These are phyloP conservation scores for Inonotus hispidus DNA, from an alignment of 1,284 basidiomycete species.

Conservation along the genomic window DNA sequence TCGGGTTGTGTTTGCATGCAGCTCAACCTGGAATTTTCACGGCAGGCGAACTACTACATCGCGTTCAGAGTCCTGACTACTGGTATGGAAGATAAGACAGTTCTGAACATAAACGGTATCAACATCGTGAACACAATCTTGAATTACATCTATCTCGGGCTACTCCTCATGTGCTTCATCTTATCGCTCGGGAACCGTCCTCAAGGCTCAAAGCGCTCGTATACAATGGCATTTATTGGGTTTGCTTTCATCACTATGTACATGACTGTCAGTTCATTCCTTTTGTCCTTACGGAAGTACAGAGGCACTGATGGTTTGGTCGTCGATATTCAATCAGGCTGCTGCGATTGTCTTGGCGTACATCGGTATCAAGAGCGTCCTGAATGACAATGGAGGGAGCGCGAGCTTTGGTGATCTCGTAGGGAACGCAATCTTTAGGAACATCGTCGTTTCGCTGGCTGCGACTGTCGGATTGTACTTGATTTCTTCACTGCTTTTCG, in stretches of 20 bases:
- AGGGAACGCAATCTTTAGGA: constrained; percentile 73
- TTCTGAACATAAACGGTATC: constrained; percentile 56
- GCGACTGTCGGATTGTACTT: constrained; percentile 87
- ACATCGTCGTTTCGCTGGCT: constrained; percentile 81
- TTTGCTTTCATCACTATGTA: constrained; percentile 88
- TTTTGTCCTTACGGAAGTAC: neutral
- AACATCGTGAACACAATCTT: constrained; percentile 73
- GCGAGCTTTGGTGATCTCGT: constrained; percentile 57
- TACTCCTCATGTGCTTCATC: constrained; percentile 87
- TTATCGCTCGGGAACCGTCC: constrained; percentile 90
- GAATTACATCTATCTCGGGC: constrained; percentile 83
- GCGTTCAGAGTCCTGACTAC: constrained; percentile 75
- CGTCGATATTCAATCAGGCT: constrained; percentile 39
- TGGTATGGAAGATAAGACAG: constrained; percentile 55
- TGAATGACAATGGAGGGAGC: constrained; percentile 38
- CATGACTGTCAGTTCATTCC: constrained; percentile 66
- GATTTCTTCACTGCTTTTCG: constrained; percentile 75
- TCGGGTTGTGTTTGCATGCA: neutral
- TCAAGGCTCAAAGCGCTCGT: constrained; percentile 81
- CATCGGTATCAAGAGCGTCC: constrained; percentile 66
- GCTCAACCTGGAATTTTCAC: constrained; percentile 1
- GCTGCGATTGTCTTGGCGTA: constrained; percentile 77
- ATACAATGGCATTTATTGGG: constrained; percentile 76
- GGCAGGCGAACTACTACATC: constrained; percentile 84
- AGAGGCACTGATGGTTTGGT: constrained; percentile 16